phyloP scores from a whole-genome alignment of 2,329 filamentous ascomycete species.

The Colletotrichum coccodes region DNA sequence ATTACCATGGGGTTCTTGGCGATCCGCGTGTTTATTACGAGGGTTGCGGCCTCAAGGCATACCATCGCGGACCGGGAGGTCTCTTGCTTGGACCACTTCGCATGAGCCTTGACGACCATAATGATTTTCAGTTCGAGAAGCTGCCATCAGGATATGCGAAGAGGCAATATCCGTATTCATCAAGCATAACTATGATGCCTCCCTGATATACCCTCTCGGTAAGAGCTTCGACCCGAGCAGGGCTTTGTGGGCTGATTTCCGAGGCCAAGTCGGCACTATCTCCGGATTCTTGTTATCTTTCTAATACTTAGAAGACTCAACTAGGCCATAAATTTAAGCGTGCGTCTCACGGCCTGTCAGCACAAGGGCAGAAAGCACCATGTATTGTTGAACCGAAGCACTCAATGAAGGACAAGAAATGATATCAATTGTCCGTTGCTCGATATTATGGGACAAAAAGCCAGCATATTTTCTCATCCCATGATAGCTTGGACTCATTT shows the following conservation, averaged over 20 bases:
- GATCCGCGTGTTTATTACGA: slow-evolving; percentile 12
- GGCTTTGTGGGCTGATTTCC: neutral
- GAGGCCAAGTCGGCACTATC: slow-evolving; percentile 61
- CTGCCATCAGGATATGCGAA: neutral
- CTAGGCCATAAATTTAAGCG: neutral
- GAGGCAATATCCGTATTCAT: neutral
- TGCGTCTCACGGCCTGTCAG: neutral
- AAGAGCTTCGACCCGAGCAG: neutral
- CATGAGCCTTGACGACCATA: slow-evolving; percentile 43
- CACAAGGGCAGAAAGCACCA: slow-evolving; percentile 63
- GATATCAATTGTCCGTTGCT: slow-evolving; percentile 74
- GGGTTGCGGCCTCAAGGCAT: slow-evolving; percentile 36
- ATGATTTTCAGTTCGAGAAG: slow-evolving; percentile 46
- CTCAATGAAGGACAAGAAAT: slow-evolving; percentile 76
- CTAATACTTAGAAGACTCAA: neutral
- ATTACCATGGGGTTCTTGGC: slow-evolving; percentile 48
- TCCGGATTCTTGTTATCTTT: neutral
- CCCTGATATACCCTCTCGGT: neutral
- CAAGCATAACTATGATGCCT: neutral
- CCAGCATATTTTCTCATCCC: slow-evolving; percentile 78
- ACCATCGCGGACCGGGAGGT: slow-evolving; percentile 50
- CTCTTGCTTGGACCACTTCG: slow-evolving; percentile 48
- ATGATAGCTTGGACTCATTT: slow-evolving; percentile 76
- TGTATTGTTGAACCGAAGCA: slow-evolving; percentile 75
- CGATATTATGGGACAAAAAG: slow-evolving; percentile 74